Conservation (phyloP, 768 basidiomycete genomes). For the Hortiboletus campestris region DNA sequence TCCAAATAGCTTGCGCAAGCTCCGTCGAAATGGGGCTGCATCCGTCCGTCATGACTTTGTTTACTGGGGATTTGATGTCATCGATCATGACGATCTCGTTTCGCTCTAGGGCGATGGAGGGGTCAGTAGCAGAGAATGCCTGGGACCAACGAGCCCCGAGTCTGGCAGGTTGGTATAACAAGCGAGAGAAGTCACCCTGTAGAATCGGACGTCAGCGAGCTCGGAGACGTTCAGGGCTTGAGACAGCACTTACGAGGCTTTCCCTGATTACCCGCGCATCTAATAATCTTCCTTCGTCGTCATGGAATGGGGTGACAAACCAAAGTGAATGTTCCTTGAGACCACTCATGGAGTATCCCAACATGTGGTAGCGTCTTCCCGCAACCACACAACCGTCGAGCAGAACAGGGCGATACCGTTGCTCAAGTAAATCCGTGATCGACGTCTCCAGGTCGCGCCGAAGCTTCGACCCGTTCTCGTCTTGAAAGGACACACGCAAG, state of each 20-base stretch:
- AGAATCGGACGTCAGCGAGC: constrained; percentile 3
- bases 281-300: constrained; percentile 22
- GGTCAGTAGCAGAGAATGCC: constrained; percentile 52
- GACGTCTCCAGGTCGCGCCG: constrained; percentile 31
- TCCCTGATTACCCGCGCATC: constrained; percentile 31
- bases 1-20: constrained; percentile 38
- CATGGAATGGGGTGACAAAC: constrained; percentile 45
- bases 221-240: background rate
- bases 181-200: constrained; percentile 41
- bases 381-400: constrained; percentile 37
- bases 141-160: constrained; percentile 55
- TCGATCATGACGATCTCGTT: constrained; percentile 34
- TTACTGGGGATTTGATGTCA: constrained; percentile 31
- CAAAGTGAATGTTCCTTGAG: constrained; percentile 48
- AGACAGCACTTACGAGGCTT: constrained; percentile 30
- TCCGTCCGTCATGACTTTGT: constrained; percentile 49
- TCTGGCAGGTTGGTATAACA: constrained; percentile 42
- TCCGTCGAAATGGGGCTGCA: constrained; percentile 44
- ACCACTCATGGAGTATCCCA: constrained; percentile 56
- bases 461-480: constrained; percentile 42
- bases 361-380: constrained; percentile 43
- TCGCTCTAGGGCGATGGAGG: constrained; percentile 37
- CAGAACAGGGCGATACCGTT: constrained; percentile 36
- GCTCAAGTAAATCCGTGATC: constrained; percentile 32
- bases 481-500: constrained; percentile 47